phyloP scores from a whole-genome alignment of 2,329 filamentous ascomycete species.

The Lecanoromycetidae sp. region DNA sequence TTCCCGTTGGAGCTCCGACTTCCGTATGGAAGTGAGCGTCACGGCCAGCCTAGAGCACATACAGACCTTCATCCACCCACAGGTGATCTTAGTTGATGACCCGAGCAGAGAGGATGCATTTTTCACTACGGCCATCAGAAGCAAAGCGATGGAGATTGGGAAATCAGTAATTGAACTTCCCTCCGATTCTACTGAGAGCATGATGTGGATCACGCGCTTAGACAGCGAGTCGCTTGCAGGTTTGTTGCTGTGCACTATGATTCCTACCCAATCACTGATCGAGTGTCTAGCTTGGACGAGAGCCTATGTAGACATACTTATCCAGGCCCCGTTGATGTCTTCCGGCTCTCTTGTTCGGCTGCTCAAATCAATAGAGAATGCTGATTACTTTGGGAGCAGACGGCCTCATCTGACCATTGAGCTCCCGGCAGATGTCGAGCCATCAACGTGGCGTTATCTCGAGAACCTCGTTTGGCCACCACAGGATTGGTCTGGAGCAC shows the following conservation, averaged over 20 bases:
- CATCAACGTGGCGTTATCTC: conserved; percentile 50
- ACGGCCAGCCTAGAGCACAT: conserved; percentile 59
- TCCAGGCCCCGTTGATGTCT: conserved; percentile 60
- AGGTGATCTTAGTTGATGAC: conserved; percentile 62
- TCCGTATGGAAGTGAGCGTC: conserved; percentile 54
- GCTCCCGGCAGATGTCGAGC: conserved; percentile 59
- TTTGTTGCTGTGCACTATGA: conserved; percentile 26
- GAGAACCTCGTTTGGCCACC: conserved; percentile 57
- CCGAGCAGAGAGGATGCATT: conserved; percentile 54
- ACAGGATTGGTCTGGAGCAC: conserved; percentile 34
- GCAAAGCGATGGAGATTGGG: conserved; percentile 40
- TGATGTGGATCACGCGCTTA: conserved; percentile 67
- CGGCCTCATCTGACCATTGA: conserved; percentile 73
- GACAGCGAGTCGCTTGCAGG: conserved; percentile 59
- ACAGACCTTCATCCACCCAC: conserved; percentile 60
- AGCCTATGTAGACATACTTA: conserved; percentile 65
- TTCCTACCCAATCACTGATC: conserved; percentile 13
- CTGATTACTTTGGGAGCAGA: conserved; percentile 61
- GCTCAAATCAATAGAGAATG: conserved; percentile 59
- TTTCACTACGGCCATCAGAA: conserved; percentile 50
- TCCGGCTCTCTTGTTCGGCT: conserved; percentile 66
- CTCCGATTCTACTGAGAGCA: conserved; percentile 45
- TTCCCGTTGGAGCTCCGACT: conserved; percentile 54
- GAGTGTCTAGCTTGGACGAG: conserved; percentile 59
- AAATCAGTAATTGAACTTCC: conserved; percentile 68